Evolutionary conservation across 495 filamentous ascomycete genomes (phyloP), one percentile per base, ranked within the genome.

Genomic region (Rhypophila decipiens): DNA sequence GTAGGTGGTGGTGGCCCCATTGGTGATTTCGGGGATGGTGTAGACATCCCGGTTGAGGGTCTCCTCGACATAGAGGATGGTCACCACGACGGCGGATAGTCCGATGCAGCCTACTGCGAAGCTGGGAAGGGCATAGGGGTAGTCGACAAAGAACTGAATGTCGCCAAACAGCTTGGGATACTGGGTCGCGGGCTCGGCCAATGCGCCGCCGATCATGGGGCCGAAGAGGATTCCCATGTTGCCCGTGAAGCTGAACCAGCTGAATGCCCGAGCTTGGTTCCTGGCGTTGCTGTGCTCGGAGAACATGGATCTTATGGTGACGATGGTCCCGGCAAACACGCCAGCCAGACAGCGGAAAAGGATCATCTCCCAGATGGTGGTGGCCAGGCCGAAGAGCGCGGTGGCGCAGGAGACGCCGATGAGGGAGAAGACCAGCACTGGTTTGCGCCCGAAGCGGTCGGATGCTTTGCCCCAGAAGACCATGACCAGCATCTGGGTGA

Each of bases 171-270:
- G 39, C 4, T 62, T 44, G 1, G 77, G 74, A 42, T 76, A 85
- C 55, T 81, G 76, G 5, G 63, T 51, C 5, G 71, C 78, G 9
- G 85, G 84, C 39, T 77, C 71, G n/a, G 77, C 77, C 10, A 88
- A 67, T 5, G 66, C 67, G 41, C 84, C 83, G 41, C 80, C 84
- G 39, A 88, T 57, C 2, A 87, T 41, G 17, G 84, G 82, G 0
- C 85, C 85, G 4, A 85, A 29, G 52, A 85, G 77, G 20, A 87
- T 78, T n/a, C 85, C 85, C 17, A 87, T 2, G 53, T 87, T 86
- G 20, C 79, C 75, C 3, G 68, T 66, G 51, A 88, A 85, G 17
- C 83, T 79, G 55, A 87, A 88, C 69, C 78, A 84, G 54, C 79
- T 80, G 60, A 88, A 88, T 10, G 82, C 79, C 20, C 72, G 63